phyloP scores from a whole-genome alignment of 148 eudicot species.

The Rhododendron griersonianum region DNA sequence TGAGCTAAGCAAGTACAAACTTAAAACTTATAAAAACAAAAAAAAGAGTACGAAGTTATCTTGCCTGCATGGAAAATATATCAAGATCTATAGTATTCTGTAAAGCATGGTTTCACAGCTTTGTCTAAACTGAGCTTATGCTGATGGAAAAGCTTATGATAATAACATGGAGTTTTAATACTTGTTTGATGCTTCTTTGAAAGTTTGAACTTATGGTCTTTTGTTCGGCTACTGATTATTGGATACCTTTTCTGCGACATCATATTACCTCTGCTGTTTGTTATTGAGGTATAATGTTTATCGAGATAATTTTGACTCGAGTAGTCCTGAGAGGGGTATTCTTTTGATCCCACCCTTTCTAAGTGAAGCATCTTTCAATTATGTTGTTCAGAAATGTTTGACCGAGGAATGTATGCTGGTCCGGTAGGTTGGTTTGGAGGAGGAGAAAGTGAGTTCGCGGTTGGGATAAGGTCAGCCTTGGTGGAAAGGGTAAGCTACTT shows the following conservation, averaged over 20 bases:
- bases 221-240: background rate
- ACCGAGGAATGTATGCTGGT: slow-evolving; percentile 98
- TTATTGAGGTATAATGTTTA: background rate
- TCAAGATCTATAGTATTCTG: background rate
- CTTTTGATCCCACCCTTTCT: background rate
- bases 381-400: slow-evolving; percentile 66
- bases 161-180: background rate
- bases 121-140: background rate
- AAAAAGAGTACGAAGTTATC: background rate
- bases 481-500: slow-evolving; percentile 55
- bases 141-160: background rate
- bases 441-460: slow-evolving; percentile 91
- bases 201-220: background rate
- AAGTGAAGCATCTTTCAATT: slow-evolving; percentile 2
- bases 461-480: slow-evolving; percentile 94
- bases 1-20: background rate
- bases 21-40: background rate
- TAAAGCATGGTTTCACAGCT: background rate
- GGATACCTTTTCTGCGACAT: background rate
- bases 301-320: background rate
- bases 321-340: background rate
- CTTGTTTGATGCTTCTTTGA: background rate
- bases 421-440: slow-evolving; percentile 99
- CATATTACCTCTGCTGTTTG: background rate
- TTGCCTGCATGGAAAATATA: background rate